Percentiles rank a stretch among this genome's conserved stretches.
phyloP scores from a whole-genome alignment of 2,329 filamentous ascomycete species.

The Trichoderma brevicompactum region DNA sequence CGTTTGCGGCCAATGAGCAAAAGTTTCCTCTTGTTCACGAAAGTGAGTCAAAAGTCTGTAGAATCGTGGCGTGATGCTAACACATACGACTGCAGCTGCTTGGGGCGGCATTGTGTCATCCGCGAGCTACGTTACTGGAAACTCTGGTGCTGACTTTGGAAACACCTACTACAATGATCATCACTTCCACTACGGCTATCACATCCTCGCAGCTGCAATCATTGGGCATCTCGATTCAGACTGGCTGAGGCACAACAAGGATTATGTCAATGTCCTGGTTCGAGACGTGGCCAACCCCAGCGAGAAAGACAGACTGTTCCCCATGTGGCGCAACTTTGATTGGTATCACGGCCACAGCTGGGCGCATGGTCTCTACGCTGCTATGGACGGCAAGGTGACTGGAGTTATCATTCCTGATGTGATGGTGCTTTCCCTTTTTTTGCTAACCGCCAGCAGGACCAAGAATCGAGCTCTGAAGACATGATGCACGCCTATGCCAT shows the following conservation, averaged over 20 bases:
- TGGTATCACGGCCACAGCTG: slow-evolving; percentile 96
- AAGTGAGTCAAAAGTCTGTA: slow-evolving; percentile 46
- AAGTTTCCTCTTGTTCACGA: slow-evolving; percentile 69
- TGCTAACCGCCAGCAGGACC: slow-evolving; percentile 50
- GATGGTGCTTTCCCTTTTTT: neutral
- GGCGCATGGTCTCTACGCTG: slow-evolving; percentile 78
- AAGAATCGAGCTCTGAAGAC: slow-evolving; percentile 91
- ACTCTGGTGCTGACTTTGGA: slow-evolving; percentile 80
- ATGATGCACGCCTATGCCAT: slow-evolving; percentile 83
- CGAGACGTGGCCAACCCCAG: slow-evolving; percentile 83
- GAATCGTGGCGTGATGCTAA: neutral
- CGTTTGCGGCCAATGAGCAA: slow-evolving; percentile 70
- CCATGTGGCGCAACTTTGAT: slow-evolving; percentile 82
- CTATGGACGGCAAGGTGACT: slow-evolving; percentile 69
- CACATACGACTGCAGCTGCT: slow-evolving; percentile 46
- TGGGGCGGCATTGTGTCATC: slow-evolving; percentile 85
- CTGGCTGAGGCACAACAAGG: slow-evolving; percentile 75
- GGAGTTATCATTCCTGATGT: neutral
- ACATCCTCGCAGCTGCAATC: slow-evolving; percentile 82
- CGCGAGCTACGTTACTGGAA: slow-evolving; percentile 70
- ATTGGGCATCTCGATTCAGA: slow-evolving; percentile 76
- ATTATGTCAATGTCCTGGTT: slow-evolving; percentile 81
- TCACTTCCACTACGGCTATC: slow-evolving; percentile 83
- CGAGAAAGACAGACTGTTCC: slow-evolving; percentile 72
- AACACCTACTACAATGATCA: slow-evolving; percentile 84